Percentiles rank a stretch among this genome's conserved stretches.
Conservation (phyloP, 2,329 filamentous ascomycete genomes). For the Coniochaeta ligniaria region DNA sequence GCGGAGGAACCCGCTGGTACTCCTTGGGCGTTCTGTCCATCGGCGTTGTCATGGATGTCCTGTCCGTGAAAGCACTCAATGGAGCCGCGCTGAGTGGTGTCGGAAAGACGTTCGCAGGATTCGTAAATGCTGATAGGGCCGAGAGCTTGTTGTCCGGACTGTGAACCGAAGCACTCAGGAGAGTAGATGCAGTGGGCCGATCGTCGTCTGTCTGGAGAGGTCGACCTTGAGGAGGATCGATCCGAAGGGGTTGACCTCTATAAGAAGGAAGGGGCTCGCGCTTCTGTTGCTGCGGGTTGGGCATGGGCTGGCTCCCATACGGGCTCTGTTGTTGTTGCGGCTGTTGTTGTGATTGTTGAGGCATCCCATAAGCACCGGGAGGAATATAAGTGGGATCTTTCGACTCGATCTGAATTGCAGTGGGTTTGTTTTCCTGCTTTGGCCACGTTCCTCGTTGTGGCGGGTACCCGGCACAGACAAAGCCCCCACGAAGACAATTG, state of each 20-base stretch:
- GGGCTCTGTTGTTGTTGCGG: constrained; percentile 22
- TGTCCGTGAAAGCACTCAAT: constrained; percentile 34
- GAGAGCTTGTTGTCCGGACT: constrained; percentile 59
- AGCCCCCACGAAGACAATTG: constrained; percentile 86
- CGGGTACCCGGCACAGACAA: constrained; percentile 86
- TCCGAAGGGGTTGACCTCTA: constrained; percentile 53
- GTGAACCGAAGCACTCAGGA: constrained; percentile 49
- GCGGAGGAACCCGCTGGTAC: constrained; percentile 52
- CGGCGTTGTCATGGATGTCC: constrained; percentile 33
- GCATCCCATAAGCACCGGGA: constrained; percentile 56
- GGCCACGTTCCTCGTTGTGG: constrained; percentile 71
- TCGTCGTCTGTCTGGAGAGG: constrained; percentile 50
- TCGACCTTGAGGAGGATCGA: constrained; percentile 55
- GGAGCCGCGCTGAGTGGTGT: constrained; percentile 54
- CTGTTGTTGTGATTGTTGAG: constrained; percentile 28
- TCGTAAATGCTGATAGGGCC: constrained; percentile 41
- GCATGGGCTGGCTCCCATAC: constrained; percentile 16
- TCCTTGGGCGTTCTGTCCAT: constrained; percentile 44
- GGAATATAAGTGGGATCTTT: constrained; percentile 65
- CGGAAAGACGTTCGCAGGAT: constrained; percentile 47
- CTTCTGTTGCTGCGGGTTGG: constrained; percentile 31
- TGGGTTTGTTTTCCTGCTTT: constrained; percentile 64
- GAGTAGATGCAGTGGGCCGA: constrained; percentile 49
- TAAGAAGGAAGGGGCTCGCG: constrained; percentile 53
- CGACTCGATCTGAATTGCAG: constrained; percentile 70